Conservation (phyloP, 768 basidiomycete genomes). For the Leccinellum rugosiceps region DNA sequence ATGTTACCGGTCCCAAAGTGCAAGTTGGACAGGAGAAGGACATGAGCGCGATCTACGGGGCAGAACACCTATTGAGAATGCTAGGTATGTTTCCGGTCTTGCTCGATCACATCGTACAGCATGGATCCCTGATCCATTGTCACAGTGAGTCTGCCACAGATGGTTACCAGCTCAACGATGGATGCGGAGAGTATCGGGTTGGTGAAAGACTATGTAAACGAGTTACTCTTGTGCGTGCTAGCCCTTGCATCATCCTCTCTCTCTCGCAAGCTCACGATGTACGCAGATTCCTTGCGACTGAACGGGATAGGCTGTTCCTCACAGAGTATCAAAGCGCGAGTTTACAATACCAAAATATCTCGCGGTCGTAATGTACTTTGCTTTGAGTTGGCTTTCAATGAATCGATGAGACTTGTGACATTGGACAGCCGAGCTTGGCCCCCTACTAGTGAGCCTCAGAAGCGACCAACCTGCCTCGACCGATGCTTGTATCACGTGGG, state of each 20-base stretch:
- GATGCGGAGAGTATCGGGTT: conserved; percentile 82
- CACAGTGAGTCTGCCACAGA: conserved; percentile 87
- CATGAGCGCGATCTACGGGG: conserved; percentile 90
- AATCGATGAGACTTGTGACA: no score
- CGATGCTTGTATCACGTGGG: no score
- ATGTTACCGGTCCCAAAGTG: conserved; percentile 71
- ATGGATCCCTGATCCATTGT: conserved; percentile 8
- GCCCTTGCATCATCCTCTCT: not conserved
- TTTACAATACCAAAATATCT: conserved; percentile 77
- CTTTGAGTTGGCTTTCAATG: no score
- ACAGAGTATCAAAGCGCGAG: conserved; percentile 76
- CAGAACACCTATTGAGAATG: conserved; percentile 90
- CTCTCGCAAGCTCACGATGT: not conserved
- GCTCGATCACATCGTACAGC: not conserved
- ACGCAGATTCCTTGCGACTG: conserved; percentile 72
- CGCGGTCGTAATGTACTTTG: conserved; percentile 53
- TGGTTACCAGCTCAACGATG: conserved; percentile 87
- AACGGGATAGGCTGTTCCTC: conserved; percentile 71
- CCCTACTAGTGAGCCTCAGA: no score
- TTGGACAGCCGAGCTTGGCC: no score
- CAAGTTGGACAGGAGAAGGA: conserved; percentile 68
- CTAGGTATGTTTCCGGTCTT: conserved; percentile 58
- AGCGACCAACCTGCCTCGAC: no score
- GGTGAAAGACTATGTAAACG: conserved; percentile 86
- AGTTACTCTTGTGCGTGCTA: conserved; percentile 68